Conservation (phyloP, 1,284 basidiomycete species). For the Trichosporon coremiiforme region DNA sequence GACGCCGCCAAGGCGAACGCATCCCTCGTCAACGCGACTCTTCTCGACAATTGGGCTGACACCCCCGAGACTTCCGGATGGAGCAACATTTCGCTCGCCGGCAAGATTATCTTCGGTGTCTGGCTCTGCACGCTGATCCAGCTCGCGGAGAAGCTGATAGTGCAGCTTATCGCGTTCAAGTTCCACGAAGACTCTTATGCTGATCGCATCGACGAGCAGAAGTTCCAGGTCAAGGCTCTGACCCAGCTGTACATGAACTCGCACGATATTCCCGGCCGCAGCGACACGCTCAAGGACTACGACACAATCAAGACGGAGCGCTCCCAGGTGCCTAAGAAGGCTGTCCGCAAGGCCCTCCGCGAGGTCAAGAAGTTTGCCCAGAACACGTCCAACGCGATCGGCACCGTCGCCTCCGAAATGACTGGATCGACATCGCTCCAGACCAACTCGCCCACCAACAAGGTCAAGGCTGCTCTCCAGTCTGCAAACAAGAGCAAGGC, state of each 20-base stretch:
- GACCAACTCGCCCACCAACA: constrained; percentile 80
- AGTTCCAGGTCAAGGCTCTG: constrained; percentile 73
- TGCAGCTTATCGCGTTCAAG: constrained; percentile 75
- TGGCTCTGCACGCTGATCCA: constrained; percentile 72
- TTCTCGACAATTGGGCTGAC: constrained; percentile 48
- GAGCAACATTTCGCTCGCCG: constrained; percentile 40
- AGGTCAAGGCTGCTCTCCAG: constrained; percentile 75
- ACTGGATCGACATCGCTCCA: constrained; percentile 72
- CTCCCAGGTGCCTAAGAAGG: constrained; percentile 63
- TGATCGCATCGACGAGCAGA: constrained; percentile 82
- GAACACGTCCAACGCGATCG: constrained; percentile 78
- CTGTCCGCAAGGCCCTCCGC: constrained; percentile 72
- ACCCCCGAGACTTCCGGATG: constrained; percentile 27
- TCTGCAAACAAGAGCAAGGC: constrained; percentile 81
- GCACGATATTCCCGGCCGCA: constrained; percentile 68
- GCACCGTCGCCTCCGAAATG: constrained; percentile 64
- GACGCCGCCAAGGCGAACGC: constrained; percentile 22
- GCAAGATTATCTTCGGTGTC: constrained; percentile 65
- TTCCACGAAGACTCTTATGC: constrained; percentile 89
- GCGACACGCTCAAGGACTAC: constrained; percentile 64
- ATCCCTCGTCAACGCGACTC: constrained; percentile 21
- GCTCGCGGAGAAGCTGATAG: constrained; percentile 78
- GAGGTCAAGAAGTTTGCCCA: constrained; percentile 72
- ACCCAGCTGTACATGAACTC: constrained; percentile 79
- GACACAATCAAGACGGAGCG: constrained; percentile 54